These are phyloP conservation scores for Mortierella hygrophila DNA, from an alignment of 192 early-diverging fungal species.

Conservation along the genomic window DNA sequence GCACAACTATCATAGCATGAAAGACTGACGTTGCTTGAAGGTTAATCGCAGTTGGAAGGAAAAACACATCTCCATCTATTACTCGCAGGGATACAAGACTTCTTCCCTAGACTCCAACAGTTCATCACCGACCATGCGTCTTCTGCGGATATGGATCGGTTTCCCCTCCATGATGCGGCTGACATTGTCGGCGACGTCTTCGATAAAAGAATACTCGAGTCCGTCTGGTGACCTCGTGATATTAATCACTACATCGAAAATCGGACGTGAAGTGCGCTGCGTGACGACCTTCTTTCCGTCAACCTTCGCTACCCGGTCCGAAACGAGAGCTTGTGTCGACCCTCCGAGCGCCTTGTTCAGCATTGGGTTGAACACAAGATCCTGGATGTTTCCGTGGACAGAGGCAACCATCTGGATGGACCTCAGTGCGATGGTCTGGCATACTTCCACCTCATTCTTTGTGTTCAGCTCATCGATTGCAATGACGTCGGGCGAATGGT, in stretches of 20 bases:
- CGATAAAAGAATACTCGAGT: slow-evolving; percentile 18
- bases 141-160: background rate
- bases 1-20: no score
- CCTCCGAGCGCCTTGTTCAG: slow-evolving; percentile 22
- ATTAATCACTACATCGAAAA: slow-evolving; percentile 25
- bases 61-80: background rate
- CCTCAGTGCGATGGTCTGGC: slow-evolving; percentile 25
- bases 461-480: slow-evolving; percentile 25
- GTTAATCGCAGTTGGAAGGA: no score
- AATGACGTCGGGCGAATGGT: slow-evolving; percentile 28
- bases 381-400: slow-evolving; percentile 21
- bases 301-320: slow-evolving; percentile 13
- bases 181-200: slow-evolving; percentile 15
- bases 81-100: slow-evolving; percentile 1
- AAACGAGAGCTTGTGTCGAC: slow-evolving; percentile 6
- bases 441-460: slow-evolving; percentile 13
- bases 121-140: slow-evolving; percentile 14
- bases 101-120: background rate
- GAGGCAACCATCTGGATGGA: slow-evolving; percentile 27
- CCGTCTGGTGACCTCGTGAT: slow-evolving; percentile 6
- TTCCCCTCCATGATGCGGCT: slow-evolving; percentile 18
- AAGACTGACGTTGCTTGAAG: no score
- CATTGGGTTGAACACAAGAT: slow-evolving; percentile 27
- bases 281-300: slow-evolving; percentile 14
- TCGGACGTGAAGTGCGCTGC: slow-evolving; percentile 7